Evolutionary conservation across 1,139 yeast species (phyloP), one percentile per base, ranked within the genome.

Genomic region (Casaregolazyma suthepensis): DNA sequence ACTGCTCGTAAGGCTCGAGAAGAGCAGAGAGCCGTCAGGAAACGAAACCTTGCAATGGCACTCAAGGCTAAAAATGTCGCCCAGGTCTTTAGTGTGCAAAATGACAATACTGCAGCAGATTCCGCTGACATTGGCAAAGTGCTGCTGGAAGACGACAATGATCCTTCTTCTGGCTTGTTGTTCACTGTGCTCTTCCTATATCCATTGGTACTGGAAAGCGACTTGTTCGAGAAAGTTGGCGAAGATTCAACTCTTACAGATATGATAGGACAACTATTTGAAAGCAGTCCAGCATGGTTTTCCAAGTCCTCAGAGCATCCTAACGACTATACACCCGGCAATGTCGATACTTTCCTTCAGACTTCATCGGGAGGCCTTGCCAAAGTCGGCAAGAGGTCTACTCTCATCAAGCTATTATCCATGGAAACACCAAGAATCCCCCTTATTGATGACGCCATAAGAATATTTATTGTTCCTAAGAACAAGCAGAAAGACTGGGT

Each of bases 171-270:
- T 0, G 90, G 87, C 62, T 71, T 93, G 52, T 77, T 86, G 19
- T 78, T 89, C 61, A 96, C 98, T 0, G 86, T 93, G 0, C 75
- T 87, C 73, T 75, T 90, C 15, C 70, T 91, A 56, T 93, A 90
- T 62, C 98, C 98, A 13, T 79, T 93, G 3, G 82, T 81, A 7
- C 87, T 86, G 66, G 95, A 88, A 66, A 87, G 91, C 60, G 97
- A 91, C 67, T 83, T 83, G 61, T 74, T 91, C 42, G 87, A 84
- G 5, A 84, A 83, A 57, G 79, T 64, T 51, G 85, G 85, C 56
- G 77, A 87, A 13, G 80, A 93, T 56, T 95, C 87, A 64, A 79
- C 93, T 0, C 82, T 72, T 5, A 58, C 57, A 5, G 68, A 64
- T 7, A 59, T 64, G 35, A 52, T 74, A 1, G 59, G 59, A 72